Percentiles rank a stretch among this genome's conserved stretches.
Evolutionary conservation across 352 stramenopile genomes (phyloP).

Genomic region (Globisporangium camurandrum): DNA sequence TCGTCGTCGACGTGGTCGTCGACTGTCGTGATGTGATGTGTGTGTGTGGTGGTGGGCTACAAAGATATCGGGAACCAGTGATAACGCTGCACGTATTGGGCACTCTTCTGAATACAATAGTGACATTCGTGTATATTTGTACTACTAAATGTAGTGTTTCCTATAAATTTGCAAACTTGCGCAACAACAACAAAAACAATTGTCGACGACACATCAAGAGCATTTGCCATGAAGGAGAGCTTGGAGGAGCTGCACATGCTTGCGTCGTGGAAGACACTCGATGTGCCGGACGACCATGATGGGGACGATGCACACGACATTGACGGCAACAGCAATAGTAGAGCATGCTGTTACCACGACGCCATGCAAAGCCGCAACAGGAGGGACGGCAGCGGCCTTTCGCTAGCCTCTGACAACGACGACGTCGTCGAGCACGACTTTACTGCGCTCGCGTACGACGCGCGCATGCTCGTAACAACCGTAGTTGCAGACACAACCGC

Average conservation of each 20-base stretch:
- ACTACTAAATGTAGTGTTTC: not conserved
- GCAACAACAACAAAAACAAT: too few relatives aligned
- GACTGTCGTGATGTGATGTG: too few relatives aligned
- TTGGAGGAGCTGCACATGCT: too few relatives aligned
- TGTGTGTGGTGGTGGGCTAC: not conserved
- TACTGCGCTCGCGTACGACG: constrained; percentile 15
- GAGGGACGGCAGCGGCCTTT: constrained; percentile 3
- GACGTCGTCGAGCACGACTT: constrained; percentile 32
- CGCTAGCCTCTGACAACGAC: constrained; percentile 5
- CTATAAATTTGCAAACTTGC: constrained; percentile 2
- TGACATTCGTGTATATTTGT: too few relatives aligned
- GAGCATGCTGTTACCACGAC: not conserved
- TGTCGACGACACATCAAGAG: too few relatives aligned
- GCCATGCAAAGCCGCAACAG: constrained; percentile 13
- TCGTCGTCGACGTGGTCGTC: not conserved
- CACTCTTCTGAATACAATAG: too few relatives aligned
- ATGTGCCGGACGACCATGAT: constrained; percentile 1
- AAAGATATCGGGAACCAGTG: constrained; percentile 2
- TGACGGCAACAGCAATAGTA: not conserved
- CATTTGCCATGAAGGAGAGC: constrained; percentile 10
- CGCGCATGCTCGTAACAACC: not conserved
- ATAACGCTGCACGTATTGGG: too few relatives aligned
- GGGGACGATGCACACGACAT: not conserved
- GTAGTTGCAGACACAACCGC: not conserved
- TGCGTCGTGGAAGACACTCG: constrained; percentile 41